Base-by-base conservation (phyloP, 371 early-diverging fungal species). In the Cokeromyces recurvatus region DNA sequence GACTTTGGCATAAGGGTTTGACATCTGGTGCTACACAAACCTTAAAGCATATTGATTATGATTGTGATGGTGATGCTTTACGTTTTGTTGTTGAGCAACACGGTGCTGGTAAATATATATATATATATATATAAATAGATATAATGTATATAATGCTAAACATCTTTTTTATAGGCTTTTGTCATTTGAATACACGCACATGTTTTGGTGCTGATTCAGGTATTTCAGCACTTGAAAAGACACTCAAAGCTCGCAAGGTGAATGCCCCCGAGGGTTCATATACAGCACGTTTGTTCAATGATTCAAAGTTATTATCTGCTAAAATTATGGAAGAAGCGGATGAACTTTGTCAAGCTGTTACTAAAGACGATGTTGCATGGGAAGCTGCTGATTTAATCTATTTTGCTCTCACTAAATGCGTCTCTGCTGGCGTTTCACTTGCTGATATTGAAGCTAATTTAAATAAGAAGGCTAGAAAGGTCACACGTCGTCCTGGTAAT, bases 291-390 rank as follows among this genome's bases (percentile, higher is more conserved):
- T 72, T 98, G 37, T 97, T 97, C 61, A 77, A 80, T 32, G 94
- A 95, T 60, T 56, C 82, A 21, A 75, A 73, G 32, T 67, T 98
- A 29, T 78, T 98, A 32, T 68, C 79, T 42, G 82, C 92, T 55
- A 98, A 98, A 78, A 89, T 98, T 46, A 80, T 90, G 77, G 98
- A 98, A 62, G 97, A 97, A 67, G 98, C 98, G 3, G 81, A 86
- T 9, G 97, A 95, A 66, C 63, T 98, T 20, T 89, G 92, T 48
- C 84, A 89, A 21, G 96, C 98, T 22, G 72, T 57, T 9, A 66
- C 64, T 2, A 68, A 68, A 21, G 82, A 85, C 1, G 91, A 96
- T 2, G 82, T 95, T 53, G 93, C 95, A 4, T 92, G 89, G 83
- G 97, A 98, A 64, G 89, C 95, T 20, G 97, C 98, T 19, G 98